Evolutionary conservation across 129 eudicot species (phyloP).

Genomic region (Sambucus nigra): DNA sequence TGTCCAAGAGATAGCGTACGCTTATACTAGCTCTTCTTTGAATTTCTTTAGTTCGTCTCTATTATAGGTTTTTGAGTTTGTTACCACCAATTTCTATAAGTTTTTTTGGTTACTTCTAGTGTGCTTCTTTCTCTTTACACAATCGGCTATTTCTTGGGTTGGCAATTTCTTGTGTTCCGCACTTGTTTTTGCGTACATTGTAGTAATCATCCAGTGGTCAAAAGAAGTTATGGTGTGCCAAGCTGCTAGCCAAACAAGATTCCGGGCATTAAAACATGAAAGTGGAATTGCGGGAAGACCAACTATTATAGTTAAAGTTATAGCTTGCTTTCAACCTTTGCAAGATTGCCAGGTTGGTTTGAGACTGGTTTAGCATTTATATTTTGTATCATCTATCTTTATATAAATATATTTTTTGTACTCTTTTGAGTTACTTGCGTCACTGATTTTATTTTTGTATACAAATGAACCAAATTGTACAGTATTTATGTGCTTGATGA

Average conservation of each 20-base stretch:
- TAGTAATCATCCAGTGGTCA: slow-evolving; percentile 10
- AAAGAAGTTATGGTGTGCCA: slow-evolving; percentile 66
- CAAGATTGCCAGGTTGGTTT: slow-evolving; percentile 55
- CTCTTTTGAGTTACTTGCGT: neutral
- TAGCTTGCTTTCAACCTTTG: slow-evolving; percentile 61
- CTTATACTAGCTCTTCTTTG: neutral
- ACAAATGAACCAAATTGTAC: neutral
- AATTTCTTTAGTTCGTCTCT: neutral
- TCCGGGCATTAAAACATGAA: slow-evolving; percentile 51
- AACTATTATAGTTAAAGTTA: slow-evolving; percentile 51
- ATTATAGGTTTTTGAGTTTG: neutral
- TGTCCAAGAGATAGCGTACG: slow-evolving; percentile 1
- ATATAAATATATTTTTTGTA: neutral
- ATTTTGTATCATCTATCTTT: neutral
- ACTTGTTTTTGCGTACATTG: slow-evolving; percentile 9
- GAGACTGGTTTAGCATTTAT: neutral
- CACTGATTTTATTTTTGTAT: neutral
- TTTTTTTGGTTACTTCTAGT: neutral
- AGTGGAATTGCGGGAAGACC: slow-evolving; percentile 50
- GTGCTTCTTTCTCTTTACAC: neutral
- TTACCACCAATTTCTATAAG: neutral
- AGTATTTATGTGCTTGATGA: neutral
- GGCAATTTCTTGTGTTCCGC: neutral
- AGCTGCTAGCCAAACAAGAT: slow-evolving; percentile 61
- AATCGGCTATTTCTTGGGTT: neutral